Base-by-base conservation (phyloP, 495 filamentous ascomycete species). In the Sphaerosporella brunnea region DNA sequence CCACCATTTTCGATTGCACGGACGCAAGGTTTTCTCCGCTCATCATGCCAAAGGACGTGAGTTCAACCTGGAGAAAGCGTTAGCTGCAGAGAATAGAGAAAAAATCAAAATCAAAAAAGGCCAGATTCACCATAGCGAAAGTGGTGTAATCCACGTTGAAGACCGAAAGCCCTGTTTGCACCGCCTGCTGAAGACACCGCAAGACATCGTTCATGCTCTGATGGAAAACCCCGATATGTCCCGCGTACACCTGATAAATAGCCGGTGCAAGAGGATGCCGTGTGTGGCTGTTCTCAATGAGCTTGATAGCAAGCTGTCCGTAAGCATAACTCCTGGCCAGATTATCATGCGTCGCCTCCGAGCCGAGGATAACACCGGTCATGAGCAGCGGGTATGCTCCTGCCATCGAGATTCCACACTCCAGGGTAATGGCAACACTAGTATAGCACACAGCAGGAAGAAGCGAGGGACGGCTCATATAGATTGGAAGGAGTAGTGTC, bases 81-180 rank as follows among this genome's bases (percentile, higher is more conserved):
- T n/a, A n/a, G n/a, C n/a, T n/a, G n/a, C n/a, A n/a, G n/a, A n/a
- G n/a, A n/a, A n/a, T n/a, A n/a, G n/a, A n/a, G n/a, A 34, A 39
- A 39, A 7, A 16, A 8, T 21, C 7, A 16, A 9, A 39, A 7
- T 7, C 36, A 21, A 39, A 39, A 39, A 16, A 39, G 36, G 16
- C 38, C 20, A 23, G 5, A 41, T 54, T 42, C 32, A 53, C 45
- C 58, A 61, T 49, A 5, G 58, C 58, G 40, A 61, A 61, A 30
- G 54, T 48, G 10, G 58, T 61, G 49, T 60, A 61, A 36, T 61
- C 58, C 8, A 61, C 58, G 39, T 61, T 60, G n/a, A 61, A 61
- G 38, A 61, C 56, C 18, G 57, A 54, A n/a, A 51, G 44, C 2
- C 58, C 58, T 25, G 53, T 41, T 23, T 36, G 58, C 8, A 60